Evolutionary conservation across 495 filamentous ascomycete genomes (phyloP).

Genomic region (Hypoxylon perforatum): DNA sequence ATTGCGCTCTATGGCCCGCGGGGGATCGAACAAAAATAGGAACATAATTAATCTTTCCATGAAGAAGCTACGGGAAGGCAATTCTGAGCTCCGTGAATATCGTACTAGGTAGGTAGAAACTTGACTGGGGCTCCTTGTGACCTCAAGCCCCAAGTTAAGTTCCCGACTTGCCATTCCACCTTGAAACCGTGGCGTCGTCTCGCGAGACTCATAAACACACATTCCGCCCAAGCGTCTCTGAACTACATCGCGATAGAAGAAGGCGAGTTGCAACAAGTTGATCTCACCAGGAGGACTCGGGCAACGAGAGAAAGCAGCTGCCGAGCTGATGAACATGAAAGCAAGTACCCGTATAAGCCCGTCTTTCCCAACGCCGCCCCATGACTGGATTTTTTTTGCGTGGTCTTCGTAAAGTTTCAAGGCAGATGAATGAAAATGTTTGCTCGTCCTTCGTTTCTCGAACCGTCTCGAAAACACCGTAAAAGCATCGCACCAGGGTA

Average conservation of each 20-base stretch:
- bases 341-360: constrained; percentile 40
- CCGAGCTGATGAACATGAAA: constrained; percentile 26
- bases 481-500: constrained; percentile 48
- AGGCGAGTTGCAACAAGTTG: constrained; percentile 38
- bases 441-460: constrained; percentile 36
- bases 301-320: constrained; percentile 42
- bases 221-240: constrained; percentile 38
- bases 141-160: constrained; percentile 3
- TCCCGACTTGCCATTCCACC: constrained; percentile 11
- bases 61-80: constrained; percentile 38
- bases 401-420: constrained; percentile 41
- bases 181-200: constrained; percentile 23
- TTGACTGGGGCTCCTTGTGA: not conserved
- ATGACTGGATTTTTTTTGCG: constrained; percentile 38
- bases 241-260: constrained; percentile 34
- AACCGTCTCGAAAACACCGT: constrained; percentile 45
- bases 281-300: constrained; percentile 41
- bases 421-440: constrained; percentile 38
- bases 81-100: constrained; percentile 18
- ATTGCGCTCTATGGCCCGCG: not conserved
- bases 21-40: constrained; percentile 22
- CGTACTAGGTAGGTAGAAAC: constrained; percentile 9
- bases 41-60: constrained; percentile 37
- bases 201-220: constrained; percentile 42
- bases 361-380: constrained; percentile 49